phyloP scores from a whole-genome alignment of 1,284 basidiomycete species.

The Apiotrichum sp. region DNA sequence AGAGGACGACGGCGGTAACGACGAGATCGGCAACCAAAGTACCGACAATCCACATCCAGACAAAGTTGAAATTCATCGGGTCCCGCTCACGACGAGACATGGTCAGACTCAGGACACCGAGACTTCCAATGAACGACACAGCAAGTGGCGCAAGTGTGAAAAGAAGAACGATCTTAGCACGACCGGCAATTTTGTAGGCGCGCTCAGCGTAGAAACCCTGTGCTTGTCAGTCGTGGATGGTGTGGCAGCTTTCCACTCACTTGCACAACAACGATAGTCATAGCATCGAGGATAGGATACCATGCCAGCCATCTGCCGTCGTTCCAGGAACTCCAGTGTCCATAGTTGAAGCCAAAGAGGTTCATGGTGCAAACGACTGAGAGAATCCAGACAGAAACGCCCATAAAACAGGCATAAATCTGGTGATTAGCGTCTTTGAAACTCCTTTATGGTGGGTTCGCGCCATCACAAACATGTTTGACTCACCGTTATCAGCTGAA shows the following conservation, averaged over 20 bases:
- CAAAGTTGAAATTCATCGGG: slow-evolving; percentile 6
- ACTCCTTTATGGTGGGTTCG: too few species aligned
- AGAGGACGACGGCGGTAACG: slow-evolving; percentile 15
- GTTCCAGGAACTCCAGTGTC: slow-evolving; percentile 4
- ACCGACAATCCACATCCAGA: slow-evolving; percentile 9
- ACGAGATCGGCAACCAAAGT: slow-evolving; percentile 10
- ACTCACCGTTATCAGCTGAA: slow-evolving; percentile 8
- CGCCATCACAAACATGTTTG: too few species aligned
- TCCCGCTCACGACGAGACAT: background rate
- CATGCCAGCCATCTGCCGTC: slow-evolving; percentile 13
- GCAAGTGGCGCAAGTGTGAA: slow-evolving; percentile 1
- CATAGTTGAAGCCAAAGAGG: slow-evolving; percentile 15
- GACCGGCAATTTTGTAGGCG: slow-evolving; percentile 13
- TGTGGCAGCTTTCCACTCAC: background rate
- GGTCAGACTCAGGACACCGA: slow-evolving; percentile 5
- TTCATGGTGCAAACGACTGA: slow-evolving; percentile 8
- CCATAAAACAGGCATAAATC: slow-evolving; percentile 1
- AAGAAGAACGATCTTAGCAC: slow-evolving; percentile 4
- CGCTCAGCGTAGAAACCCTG: slow-evolving; percentile 19
- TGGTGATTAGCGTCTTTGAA: too few species aligned
- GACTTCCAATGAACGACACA: slow-evolving; percentile 6
- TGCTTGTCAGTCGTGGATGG: background rate
- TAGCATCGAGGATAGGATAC: slow-evolving; percentile 12
- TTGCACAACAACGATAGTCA: slow-evolving; percentile 8
- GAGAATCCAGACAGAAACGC: background rate